Percentiles rank a stretch among this genome's conserved stretches.
phyloP scores from a whole-genome alignment of 306 rosid species.

The Sophora flavescens region DNA sequence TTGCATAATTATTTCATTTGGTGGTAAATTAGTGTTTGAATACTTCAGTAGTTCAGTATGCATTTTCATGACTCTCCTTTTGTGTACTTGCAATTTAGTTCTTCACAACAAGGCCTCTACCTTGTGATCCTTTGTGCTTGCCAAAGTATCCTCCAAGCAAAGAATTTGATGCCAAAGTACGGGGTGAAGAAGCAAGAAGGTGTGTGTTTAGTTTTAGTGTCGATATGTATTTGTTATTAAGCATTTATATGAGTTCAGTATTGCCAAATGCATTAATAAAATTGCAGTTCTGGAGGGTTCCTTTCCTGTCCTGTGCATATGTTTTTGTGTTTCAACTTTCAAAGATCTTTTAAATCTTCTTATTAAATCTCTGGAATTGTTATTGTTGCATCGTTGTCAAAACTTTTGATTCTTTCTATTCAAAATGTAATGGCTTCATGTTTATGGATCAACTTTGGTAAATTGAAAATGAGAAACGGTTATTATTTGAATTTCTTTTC shows the following conservation, averaged over 20 bases:
- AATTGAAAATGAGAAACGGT: not conserved
- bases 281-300: conserved; percentile 20
- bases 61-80: conserved; percentile 37
- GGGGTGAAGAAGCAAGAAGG: conserved; percentile 99
- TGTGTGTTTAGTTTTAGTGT: conserved; percentile 40
- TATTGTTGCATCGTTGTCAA: conserved; percentile 19
- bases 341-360: not conserved
- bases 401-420: not conserved
- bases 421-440: conserved; percentile 5
- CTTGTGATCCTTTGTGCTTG: conserved; percentile 94
- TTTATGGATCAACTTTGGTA: not conserved
- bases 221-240: conserved; percentile 11
- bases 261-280: conserved; percentile 2
- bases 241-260: conserved; percentile 11
- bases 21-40: conserved; percentile 20
- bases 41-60: conserved; percentile 30
- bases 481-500: not conserved
- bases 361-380: not conserved
- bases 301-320: not conserved
- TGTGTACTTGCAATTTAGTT: conserved; percentile 59
- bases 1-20: not conserved
- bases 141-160: conserved; percentile 99
- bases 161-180: conserved; percentile 93
- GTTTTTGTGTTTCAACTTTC: not conserved
- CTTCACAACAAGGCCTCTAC: conserved; percentile 87